Evolutionary conservation across 2,329 filamentous ascomycete genomes (phyloP), one percentile per base, ranked within the genome.

Genomic region (Colletotrichum agaves): DNA sequence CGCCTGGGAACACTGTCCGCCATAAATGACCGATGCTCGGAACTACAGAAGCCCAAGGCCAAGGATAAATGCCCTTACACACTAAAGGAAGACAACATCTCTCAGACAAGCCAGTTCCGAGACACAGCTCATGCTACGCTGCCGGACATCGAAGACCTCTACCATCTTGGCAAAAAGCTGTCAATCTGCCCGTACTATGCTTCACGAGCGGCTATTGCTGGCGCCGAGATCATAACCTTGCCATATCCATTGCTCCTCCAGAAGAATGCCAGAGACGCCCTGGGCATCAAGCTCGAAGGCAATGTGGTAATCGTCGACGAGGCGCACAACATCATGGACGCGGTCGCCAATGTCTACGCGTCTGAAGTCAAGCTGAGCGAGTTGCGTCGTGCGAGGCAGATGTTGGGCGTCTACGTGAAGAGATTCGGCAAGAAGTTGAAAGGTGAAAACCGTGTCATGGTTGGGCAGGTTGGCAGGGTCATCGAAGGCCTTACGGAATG

Each of bases 261-360:
- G 74, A 92, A 90, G 73, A 92, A 90, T 4, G 94, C 96, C 0
- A 86, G 96, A 55, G 94, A 98, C 69, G 94, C 96, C 0, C 84
- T 99, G 0, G 91, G 92, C 0, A 89, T 99, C 47, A 95, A 91
- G 23, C 80, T 99, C 8, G 94, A 97, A 73, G 89, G 90, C 5
- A 96, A 97, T 74, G 85, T 99, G 0, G 90, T 99, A n/a, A 92
- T 99, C 27, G 93, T 99, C 53, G 96, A 99, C 72, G 96, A 99
- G 81, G 96, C 96, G 0, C 96, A 99, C 77, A 99, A 99, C 75
- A 87, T 99, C 59, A 97, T 98, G 91, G 94, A 98, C 77, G 94
- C 95, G 0, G 93, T 99, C 50, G 88, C 93, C 15, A 91, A 90
- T 50, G 96, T 97, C 37, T 90, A 98, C 76, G 94, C 94, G 0